Evolutionary conservation across 2,329 filamentous ascomycete species (phyloP).

Genomic region (Cryoendolithus antarcticus): DNA sequence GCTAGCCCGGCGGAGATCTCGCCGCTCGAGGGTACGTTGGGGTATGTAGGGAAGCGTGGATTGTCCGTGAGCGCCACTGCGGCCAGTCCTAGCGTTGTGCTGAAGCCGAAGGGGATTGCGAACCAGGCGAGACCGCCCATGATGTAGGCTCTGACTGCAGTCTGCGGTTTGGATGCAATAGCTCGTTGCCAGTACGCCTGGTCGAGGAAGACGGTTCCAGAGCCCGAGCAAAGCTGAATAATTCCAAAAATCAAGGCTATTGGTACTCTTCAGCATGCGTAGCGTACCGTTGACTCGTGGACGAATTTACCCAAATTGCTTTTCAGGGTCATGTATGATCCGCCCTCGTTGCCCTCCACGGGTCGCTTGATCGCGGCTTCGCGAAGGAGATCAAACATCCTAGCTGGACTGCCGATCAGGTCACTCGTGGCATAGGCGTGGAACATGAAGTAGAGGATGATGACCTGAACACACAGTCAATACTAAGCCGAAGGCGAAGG

Average conservation of each 20-base stretch:
- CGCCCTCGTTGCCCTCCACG: constrained; percentile 27
- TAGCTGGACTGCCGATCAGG: constrained; percentile 27
- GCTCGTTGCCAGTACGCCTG: constrained; percentile 37
- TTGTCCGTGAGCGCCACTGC: constrained; percentile 30
- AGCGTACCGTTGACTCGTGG: too few relatives aligned
- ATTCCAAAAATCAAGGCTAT: constrained; percentile 29
- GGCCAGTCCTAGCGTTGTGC: constrained; percentile 35
- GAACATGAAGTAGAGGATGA: constrained; percentile 35
- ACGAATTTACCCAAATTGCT: constrained; percentile 1
- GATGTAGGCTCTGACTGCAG: constrained; percentile 25
- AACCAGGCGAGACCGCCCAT: constrained; percentile 37
- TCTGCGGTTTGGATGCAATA: constrained; percentile 27
- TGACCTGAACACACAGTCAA: constrained; percentile 10
- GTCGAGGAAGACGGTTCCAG: constrained; percentile 27
- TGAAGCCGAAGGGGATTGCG: constrained; percentile 36
- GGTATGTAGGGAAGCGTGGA: constrained; percentile 31
- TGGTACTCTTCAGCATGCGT: too few relatives aligned
- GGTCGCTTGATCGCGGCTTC: constrained; percentile 26
- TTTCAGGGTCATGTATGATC: constrained; percentile 29
- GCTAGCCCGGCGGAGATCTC: constrained; percentile 16
- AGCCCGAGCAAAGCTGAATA: constrained; percentile 28
- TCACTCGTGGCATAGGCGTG: constrained; percentile 28
- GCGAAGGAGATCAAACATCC: constrained; percentile 28
- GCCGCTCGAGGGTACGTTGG: constrained; percentile 8
- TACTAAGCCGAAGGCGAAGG: too few relatives aligned